Base-by-base conservation (phyloP, 2,329 filamentous ascomycete genomes). In the Hortaea sp. region DNA sequence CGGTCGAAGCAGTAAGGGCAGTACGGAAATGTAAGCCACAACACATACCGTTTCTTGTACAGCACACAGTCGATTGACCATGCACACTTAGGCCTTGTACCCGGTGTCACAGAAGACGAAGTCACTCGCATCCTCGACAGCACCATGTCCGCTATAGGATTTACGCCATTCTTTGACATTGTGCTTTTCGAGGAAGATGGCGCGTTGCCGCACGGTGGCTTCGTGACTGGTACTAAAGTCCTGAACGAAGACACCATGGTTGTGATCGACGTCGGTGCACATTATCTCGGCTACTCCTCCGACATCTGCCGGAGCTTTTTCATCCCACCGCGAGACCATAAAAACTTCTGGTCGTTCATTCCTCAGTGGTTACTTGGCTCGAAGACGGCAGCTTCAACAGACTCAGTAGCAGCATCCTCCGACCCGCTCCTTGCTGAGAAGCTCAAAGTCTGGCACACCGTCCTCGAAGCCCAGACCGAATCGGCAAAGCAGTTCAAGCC, bases 221-320 rank as follows among this genome's bases (percentile, higher is more conserved):
- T 20, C 20, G 69, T 69, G 7, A 70, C 74, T 5, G 74, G 67
- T 1, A 59, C 52, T 11, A 76, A 76, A 55, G 67, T 70, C 41
- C 62, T 81, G 6, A 71, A 72, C 7, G 54, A 69, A 9, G 73
- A 77, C 37, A 78, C 70, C 29, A 76, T 82, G 62, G 65, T 82
- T 0, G 65, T 82, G 9, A 81, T 83, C 39, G 79, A 83, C 48
- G 77, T 82, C 7, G 78, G 70, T 53, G 74, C 76, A 0, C 78
- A 81, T 57, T 72, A 79, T 30, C 68, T 76, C 39, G 78, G 79
- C 4, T 82, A 82, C 59, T 78, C 74, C 4, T 81, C 77, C 2
- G 78, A 83, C 52, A 78, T 82, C 6, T 79, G 75, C 54, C 73
- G 79, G 11, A 80, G 76, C 39, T 82, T 82, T 63, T 78, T 57